These are phyloP conservation scores for Atkinsonella hypoxylon DNA, from an alignment of 2,329 filamentous ascomycete species.

Conservation along the genomic window DNA sequence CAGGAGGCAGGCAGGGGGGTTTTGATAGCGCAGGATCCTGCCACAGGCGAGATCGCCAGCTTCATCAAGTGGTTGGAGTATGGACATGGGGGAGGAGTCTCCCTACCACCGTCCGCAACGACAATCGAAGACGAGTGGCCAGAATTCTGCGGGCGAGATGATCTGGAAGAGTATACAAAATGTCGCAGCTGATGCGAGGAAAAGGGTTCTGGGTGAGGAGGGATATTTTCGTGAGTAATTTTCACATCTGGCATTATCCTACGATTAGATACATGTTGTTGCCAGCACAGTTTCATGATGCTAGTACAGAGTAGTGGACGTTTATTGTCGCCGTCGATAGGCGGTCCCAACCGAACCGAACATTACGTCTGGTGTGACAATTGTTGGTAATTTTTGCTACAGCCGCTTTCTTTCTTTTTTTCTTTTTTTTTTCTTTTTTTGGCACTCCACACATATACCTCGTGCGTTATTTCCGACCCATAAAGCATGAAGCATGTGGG, in stretches of 20 bases:
- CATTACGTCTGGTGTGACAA: too few relatives aligned
- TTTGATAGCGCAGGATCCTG: conserved; percentile 21
- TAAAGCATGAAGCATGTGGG: background rate
- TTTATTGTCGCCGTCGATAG: too few relatives aligned
- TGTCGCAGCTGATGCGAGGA: conserved; percentile 20
- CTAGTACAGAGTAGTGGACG: too few relatives aligned
- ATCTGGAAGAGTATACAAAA: conserved; percentile 22
- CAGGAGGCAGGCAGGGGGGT: conserved; percentile 16
- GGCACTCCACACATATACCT: background rate
- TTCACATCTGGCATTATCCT: background rate
- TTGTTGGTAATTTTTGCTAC: too few relatives aligned
- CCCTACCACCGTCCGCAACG: conserved; percentile 6
- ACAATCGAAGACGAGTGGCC: conserved; percentile 19
- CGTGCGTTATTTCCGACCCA: too few relatives aligned
- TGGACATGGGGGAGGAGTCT: conserved; percentile 7
- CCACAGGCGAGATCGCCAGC: conserved; percentile 18
- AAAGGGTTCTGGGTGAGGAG: conserved; percentile 16
- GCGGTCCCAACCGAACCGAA: too few relatives aligned
- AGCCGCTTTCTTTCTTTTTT: too few relatives aligned
- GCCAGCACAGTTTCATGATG: background rate
- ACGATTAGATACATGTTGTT: too few relatives aligned
- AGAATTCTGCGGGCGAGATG: conserved; percentile 16
- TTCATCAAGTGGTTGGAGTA: conserved; percentile 26
- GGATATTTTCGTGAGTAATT: conserved; percentile 25
- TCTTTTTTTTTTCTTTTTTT: too few relatives aligned